Evolutionary conservation across 768 basidiomycete genomes (phyloP), one percentile per base, ranked within the genome.

Genomic region (Mycena vitilis): DNA sequence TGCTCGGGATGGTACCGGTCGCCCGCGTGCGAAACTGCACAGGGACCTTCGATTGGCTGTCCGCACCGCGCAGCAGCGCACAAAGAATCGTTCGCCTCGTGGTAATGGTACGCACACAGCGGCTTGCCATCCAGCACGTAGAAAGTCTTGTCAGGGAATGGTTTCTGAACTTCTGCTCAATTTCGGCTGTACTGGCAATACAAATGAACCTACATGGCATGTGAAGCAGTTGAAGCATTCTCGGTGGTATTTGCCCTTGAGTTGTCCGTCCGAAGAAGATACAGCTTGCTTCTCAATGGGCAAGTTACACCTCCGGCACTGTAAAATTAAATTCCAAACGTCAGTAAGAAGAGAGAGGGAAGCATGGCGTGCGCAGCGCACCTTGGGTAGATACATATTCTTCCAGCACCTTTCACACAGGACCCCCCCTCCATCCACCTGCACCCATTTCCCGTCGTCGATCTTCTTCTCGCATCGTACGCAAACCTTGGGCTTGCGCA

Each of bases 331-430:
- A 62, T 64, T 51, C 64, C 56, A 51, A 44, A 47, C 60, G 59
- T 25, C 57, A 60, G 48, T 59, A 37, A 56, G 20, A 63, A 65
- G 65, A 38, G 20, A 25, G 42, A 52, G 57, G 16, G 25, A 58
- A 47, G 57, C 44, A 37, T 6, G 36, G 37, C 15, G 4, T 47
- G 49, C 22, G 38, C 30, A 70, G 78, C 87, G 48, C 70, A 93
- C 94, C 84, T 95, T 95, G 68, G 96, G 96, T 69, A 98, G 80
- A 82, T 97, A 98, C 91, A 96, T 92, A 74, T 93, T 90, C 84
- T 97, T 98, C 96, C 96, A 98, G 78, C 96, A 96, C 73, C 79
- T 81, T 75, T 96, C 96, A 78, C 96, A 98, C 73, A 98, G 80
- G 44, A 95, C 89, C 45, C 81, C 87, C 64, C 87, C 91, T n/a